Conservation (phyloP, 495 filamentous ascomycete species). For the Margaritispora aquatica region DNA sequence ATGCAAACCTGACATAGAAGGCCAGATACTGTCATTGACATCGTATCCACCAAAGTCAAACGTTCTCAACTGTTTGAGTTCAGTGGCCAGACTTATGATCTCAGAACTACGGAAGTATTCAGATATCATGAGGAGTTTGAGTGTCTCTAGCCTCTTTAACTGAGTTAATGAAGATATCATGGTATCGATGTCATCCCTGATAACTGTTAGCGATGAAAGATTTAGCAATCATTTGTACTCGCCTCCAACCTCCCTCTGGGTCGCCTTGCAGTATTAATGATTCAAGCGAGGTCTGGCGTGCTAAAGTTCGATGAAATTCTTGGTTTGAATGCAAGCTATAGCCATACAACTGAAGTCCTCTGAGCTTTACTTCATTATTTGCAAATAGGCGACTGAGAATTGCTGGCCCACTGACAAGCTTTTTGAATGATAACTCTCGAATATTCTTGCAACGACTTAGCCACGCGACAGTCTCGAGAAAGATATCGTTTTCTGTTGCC, state of each 20-base stretch:
- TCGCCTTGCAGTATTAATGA: slow-evolving; percentile 45
- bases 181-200: slow-evolving; percentile 38
- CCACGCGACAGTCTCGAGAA: slow-evolving; percentile 47
- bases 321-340: slow-evolving; percentile 39
- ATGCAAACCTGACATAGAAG: slow-evolving; percentile 30
- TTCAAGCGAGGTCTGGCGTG: slow-evolving; percentile 39
- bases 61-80: slow-evolving; percentile 20
- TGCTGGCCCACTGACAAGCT: slow-evolving; percentile 41
- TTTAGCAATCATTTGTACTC: not conserved
- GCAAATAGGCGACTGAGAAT: slow-evolving; percentile 43
- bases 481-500: slow-evolving; percentile 38
- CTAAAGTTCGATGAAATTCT: slow-evolving; percentile 47
- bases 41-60: slow-evolving; percentile 39
- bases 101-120: slow-evolving; percentile 46
- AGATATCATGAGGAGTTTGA: slow-evolving; percentile 46
- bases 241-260: slow-evolving; percentile 28
- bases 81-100: slow-evolving; percentile 42
- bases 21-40: slow-evolving; percentile 45
- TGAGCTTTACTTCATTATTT: slow-evolving; percentile 41
- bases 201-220: not conserved
- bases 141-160: slow-evolving; percentile 40
- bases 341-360: slow-evolving; percentile 37
- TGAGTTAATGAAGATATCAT: slow-evolving; percentile 41
- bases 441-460: slow-evolving; percentile 50
- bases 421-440: slow-evolving; percentile 39